Evolutionary conservation across 1,284 basidiomycete genomes (phyloP).

Genomic region (Sporisorium scitamineum): DNA sequence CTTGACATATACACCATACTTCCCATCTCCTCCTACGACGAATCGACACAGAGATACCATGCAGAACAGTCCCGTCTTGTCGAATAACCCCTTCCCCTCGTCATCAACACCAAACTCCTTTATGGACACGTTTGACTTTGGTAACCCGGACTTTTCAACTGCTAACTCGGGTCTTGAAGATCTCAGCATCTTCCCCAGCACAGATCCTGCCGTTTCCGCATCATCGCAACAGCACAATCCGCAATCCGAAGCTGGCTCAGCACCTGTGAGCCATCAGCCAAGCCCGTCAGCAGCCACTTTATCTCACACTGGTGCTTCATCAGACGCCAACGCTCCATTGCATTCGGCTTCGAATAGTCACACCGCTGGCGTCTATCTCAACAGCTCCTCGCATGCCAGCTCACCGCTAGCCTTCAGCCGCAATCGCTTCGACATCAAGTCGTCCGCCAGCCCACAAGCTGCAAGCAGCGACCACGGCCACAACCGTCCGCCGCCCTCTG

Average conservation of each 20-base stretch:
- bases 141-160: slow-evolving; percentile 42
- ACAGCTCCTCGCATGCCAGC: slow-evolving; percentile 30
- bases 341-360: slow-evolving; percentile 15
- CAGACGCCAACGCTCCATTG: slow-evolving; percentile 12
- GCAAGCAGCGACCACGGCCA: slow-evolving; percentile 22
- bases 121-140: slow-evolving; percentile 62
- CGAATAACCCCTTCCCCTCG: slow-evolving; percentile 26
- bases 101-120: slow-evolving; percentile 50
- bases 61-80: slow-evolving; percentile 45
- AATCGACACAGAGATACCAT: slow-evolving; percentile 10
- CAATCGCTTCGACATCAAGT: slow-evolving; percentile 39
- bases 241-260: slow-evolving; percentile 34
- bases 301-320: slow-evolving; percentile 3
- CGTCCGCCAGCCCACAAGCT: slow-evolving; percentile 32
- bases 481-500: slow-evolving; percentile 19
- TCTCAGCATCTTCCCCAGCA: slow-evolving; percentile 43
- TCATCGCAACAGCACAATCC: slow-evolving; percentile 27
- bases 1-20: neutral
- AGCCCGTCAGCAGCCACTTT: slow-evolving; percentile 34
- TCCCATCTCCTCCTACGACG: neutral
- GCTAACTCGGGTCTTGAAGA: slow-evolving; percentile 52
- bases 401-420: slow-evolving; percentile 32
- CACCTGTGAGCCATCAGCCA: slow-evolving; percentile 48
- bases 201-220: slow-evolving; percentile 12
- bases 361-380: slow-evolving; percentile 11